Base-by-base conservation (phyloP, 2,329 filamentous ascomycete species). In the Phyllosticta paracitricarpa region DNA sequence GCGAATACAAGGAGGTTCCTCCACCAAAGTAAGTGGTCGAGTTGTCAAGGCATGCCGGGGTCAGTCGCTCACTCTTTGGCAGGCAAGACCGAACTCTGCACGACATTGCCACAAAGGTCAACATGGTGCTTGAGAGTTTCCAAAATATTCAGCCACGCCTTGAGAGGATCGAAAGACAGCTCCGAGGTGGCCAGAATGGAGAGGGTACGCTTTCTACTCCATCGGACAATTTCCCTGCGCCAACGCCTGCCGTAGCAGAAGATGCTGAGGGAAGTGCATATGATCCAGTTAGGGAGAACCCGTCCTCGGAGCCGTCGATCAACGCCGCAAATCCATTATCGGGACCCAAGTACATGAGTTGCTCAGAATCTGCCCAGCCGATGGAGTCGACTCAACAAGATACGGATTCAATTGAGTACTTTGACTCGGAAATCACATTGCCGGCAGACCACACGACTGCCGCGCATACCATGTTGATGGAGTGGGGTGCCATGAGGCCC, bases 1-100 rank as follows among this genome's bases (percentile, higher is more conserved):
- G 94, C 77, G 87, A 89, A 73, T 97, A 97, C 73, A 86, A 92
- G 66, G 92, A 97, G 70, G 88, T 94, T 5, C 89, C 91, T 24
- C 91, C 91, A 17, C 94, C 95, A 70, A 93, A 95, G 89, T 96
- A 81, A 72, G 88, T 64, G 65, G 57, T 54, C 10, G 33, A 40
- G 10, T 14, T 35, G 51, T 55, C 22, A 54, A 52, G 61, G 2
- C 55, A 33, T 40, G 14, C 30, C 40, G 25, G 55, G 52, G 33
- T 40, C 33, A 8, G 7, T 28, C 55, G 30, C 54, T 61, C 52
- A 57, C 56, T 24, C 63, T 56, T 24, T 54, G 19, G 56, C 61
- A 73, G 72, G 60, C 74, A 81, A 73, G 75, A 81, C 68, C 67
- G 79, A 71, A 81, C 79, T 65, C 76, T 79, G 69, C 76, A 78